Evolutionary conservation across 257 asterid genomes (phyloP).

Genomic region (Rehmannia glutinosa): DNA sequence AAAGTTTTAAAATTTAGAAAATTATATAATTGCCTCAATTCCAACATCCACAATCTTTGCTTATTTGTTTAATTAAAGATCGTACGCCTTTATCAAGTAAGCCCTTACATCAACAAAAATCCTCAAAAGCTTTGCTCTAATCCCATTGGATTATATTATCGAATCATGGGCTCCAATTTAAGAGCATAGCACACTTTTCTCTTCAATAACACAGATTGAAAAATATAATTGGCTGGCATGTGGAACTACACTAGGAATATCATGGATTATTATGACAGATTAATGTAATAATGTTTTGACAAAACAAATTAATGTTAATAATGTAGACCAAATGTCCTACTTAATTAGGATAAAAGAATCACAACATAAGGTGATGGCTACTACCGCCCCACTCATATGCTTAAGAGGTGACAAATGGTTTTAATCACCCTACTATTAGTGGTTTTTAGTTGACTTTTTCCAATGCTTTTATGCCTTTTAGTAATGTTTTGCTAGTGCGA

Average conservation of each 20-base stretch:
- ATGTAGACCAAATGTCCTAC: too few species aligned
- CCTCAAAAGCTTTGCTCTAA: background rate
- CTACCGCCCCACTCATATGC: constrained; percentile 33
- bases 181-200: background rate
- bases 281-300: too few species aligned
- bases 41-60: background rate
- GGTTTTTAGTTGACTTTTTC: constrained; percentile 25
- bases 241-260: too few species aligned
- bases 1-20: background rate
- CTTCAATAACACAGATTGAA: too few species aligned
- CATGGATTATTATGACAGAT: too few species aligned
- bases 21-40: background rate
- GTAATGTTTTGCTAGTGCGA: constrained; percentile 14
- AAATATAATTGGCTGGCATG: too few species aligned
- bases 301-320: too few species aligned
- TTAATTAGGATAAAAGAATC: too few species aligned
- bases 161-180: constrained; percentile 10
- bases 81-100: too few species aligned
- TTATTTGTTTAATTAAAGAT: too few species aligned
- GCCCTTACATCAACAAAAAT: background rate
- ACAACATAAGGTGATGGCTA: too few species aligned
- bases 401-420: background rate
- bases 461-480: background rate
- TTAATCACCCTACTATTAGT: constrained; percentile 1
- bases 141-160: constrained; percentile 16